Conservation (phyloP, 2,329 filamentous ascomycete genomes). For the Trichoderma cornu-damae region DNA sequence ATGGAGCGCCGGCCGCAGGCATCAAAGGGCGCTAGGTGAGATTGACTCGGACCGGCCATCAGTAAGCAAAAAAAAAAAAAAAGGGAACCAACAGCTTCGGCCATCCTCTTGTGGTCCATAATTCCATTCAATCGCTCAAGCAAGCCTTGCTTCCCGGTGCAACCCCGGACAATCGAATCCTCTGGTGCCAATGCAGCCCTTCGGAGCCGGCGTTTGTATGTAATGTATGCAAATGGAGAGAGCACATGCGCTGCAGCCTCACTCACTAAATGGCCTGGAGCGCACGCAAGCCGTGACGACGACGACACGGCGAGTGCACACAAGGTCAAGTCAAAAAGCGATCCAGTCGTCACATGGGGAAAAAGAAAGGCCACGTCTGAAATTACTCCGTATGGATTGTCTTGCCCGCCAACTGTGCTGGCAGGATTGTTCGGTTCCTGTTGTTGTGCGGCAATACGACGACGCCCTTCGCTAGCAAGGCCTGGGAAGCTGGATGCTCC, state of each 20-base stretch:
- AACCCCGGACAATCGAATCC: slow-evolving; percentile 8
- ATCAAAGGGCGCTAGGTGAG: neutral
- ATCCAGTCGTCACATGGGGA: slow-evolving; percentile 2
- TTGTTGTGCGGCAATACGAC: neutral
- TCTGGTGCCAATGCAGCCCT: slow-evolving; percentile 12
- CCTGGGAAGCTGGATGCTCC: neutral
- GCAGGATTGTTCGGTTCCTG: neutral
- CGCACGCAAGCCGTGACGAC: slow-evolving; percentile 16
- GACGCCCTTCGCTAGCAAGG: slow-evolving; percentile 5
- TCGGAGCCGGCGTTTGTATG: slow-evolving; percentile 2
- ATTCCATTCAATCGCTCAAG: neutral
- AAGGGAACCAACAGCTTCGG: neutral
- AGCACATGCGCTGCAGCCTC: slow-evolving; percentile 11
- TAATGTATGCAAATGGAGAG: no score
- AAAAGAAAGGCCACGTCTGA: slow-evolving; percentile 2
- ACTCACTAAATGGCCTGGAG: neutral
- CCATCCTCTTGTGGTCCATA: neutral
- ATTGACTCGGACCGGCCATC: neutral
- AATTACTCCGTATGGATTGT: slow-evolving; percentile 16
- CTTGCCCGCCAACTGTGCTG: slow-evolving; percentile 10
- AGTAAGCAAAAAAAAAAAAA: neutral
- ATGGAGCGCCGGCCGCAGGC: no score
- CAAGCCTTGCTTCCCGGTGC: neutral
- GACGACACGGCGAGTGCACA: neutral
- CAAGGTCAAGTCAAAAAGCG: neutral